These are phyloP conservation scores for Plectosphaerella sp. DNA, from an alignment of 2,329 filamentous ascomycete genomes.

Conservation along the genomic window DNA sequence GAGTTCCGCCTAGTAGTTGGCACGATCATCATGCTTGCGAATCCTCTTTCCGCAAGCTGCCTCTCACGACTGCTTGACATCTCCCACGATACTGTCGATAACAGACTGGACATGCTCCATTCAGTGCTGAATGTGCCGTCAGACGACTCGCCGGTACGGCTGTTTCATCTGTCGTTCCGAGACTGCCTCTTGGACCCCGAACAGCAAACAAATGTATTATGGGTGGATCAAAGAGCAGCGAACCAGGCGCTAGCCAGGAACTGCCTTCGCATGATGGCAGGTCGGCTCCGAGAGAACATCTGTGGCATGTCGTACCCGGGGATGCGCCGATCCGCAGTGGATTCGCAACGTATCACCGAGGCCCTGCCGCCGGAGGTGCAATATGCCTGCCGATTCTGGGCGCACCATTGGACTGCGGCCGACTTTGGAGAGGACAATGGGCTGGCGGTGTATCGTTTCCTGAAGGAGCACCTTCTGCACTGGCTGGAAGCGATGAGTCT, in stretches of 20 bases:
- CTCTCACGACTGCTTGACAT: conserved; percentile 21
- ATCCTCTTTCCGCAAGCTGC: conserved; percentile 21
- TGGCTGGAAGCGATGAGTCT: conserved; percentile 35
- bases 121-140: conserved; percentile 26
- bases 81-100: conserved; percentile 9
- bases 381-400: conserved; percentile 37
- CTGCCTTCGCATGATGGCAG: conserved; percentile 29
- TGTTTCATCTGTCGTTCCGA: conserved; percentile 30
- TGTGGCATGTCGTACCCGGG: conserved; percentile 23
- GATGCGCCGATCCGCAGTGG: conserved; percentile 15
- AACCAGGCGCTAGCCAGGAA: conserved; percentile 22
- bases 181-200: conserved; percentile 29
- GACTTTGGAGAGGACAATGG: conserved; percentile 19
- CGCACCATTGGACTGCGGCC: conserved; percentile 25
- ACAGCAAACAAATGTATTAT: conserved; percentile 19
- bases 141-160: conserved; percentile 16
- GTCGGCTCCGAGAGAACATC: conserved; percentile 27
- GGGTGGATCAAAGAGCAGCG: conserved; percentile 27
- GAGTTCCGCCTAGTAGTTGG: conserved; percentile 24
- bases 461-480: conserved; percentile 31
- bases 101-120: conserved; percentile 22
- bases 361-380: conserved; percentile 22
- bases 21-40: conserved; percentile 21
- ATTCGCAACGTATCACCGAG: conserved; percentile 13
- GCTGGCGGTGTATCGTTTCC: conserved; percentile 24